Conservation (phyloP, 2,329 filamentous ascomycete species). For the Cladophialophora chaetospira region DNA sequence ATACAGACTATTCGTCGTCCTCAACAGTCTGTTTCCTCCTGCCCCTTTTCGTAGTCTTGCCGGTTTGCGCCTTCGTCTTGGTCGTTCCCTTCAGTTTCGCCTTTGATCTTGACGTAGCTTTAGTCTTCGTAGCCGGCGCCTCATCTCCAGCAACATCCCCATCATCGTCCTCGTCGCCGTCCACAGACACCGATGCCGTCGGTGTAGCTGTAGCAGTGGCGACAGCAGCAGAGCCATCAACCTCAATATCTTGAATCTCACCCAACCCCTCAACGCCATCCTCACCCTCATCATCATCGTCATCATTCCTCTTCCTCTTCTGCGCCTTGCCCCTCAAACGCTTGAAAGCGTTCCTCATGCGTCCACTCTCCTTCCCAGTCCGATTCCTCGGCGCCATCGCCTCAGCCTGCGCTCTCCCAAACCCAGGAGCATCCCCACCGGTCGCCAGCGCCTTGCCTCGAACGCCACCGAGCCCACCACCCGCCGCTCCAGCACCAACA, state of each 20-base stretch:
- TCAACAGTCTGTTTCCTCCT: neutral
- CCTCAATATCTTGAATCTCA: conserved; percentile 22
- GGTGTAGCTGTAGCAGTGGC: no score
- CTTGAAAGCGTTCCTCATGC: conserved; percentile 74
- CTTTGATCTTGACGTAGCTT: neutral
- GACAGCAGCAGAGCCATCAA: no score
- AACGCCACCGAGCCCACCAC: conserved; percentile 47
- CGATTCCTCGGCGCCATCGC: conserved; percentile 61
- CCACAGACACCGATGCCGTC: no score
- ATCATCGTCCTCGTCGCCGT: conserved; percentile 15
- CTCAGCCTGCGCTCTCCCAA: conserved; percentile 11
- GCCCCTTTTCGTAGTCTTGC: neutral
- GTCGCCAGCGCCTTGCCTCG: conserved; percentile 13
- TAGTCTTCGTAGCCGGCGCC: neutral
- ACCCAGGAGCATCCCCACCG: conserved; percentile 17
- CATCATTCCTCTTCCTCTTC: conserved; percentile 25
- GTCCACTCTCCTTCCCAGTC: conserved; percentile 65
- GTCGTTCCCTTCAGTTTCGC: neutral
- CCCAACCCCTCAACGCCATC: conserved; percentile 23
- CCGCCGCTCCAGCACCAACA: conserved; percentile 69
- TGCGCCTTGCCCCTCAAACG: conserved; percentile 62
- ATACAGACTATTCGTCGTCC: no score
- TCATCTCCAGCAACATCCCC: conserved; percentile 40
- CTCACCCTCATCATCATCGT: conserved; percentile 47
- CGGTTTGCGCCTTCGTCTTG: neutral